Percentiles rank a stretch among this genome's conserved stretches.
Conservation (phyloP, 345 rosid species). For the Brassica rapa region DNA sequence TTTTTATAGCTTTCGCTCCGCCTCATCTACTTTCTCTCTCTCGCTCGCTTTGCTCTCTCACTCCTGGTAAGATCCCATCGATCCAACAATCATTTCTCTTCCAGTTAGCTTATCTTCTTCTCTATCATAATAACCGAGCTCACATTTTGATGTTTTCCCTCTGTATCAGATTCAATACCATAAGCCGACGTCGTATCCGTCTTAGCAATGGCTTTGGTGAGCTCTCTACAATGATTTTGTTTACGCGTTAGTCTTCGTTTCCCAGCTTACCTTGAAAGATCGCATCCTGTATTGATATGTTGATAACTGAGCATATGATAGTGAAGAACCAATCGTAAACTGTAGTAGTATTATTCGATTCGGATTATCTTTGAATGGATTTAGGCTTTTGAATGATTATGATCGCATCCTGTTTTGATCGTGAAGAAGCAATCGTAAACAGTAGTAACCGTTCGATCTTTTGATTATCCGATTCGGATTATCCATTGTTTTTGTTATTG, state of each 20-base stretch:
- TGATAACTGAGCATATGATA: background rate
- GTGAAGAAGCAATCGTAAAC: background rate
- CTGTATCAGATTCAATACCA: conserved; percentile 55
- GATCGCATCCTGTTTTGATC: no score
- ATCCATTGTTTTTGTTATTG: no score
- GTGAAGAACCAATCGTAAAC: background rate
- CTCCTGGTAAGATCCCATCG: conserved; percentile 23
- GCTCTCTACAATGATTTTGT: conserved; percentile 21
- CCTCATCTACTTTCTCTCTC: conserved; percentile 2
- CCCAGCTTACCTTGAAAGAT: background rate
- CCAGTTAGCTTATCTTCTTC: background rate
- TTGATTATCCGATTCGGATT: background rate
- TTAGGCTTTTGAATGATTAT: background rate
- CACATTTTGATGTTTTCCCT: conserved; percentile 17
- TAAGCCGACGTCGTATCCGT: conserved; percentile 41
- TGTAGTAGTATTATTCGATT: background rate
- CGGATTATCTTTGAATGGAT: background rate
- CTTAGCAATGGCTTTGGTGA: conserved; percentile 77
- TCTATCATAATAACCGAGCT: background rate
- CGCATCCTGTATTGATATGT: conserved; percentile 2
- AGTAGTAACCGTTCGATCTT: background rate
- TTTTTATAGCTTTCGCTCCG: conserved; percentile 27
- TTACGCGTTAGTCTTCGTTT: background rate
- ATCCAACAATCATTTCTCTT: background rate
- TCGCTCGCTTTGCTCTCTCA: conserved; percentile 30